Conservation (phyloP, 2,329 filamentous ascomycete genomes). For the Aquanectria penicillioides region DNA sequence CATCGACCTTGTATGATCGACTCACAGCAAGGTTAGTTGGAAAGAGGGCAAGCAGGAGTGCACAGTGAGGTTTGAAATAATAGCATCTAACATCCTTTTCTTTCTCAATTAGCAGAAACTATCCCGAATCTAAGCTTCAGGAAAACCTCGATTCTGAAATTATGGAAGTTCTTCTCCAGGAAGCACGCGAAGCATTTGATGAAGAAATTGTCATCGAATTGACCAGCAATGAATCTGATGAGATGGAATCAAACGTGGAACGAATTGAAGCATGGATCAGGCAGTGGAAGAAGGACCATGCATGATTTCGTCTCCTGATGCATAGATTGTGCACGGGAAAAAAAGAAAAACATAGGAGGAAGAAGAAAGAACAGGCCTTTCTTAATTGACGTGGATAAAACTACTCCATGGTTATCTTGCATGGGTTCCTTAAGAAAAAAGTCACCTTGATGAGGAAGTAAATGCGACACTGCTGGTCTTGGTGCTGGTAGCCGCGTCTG, state of each 20-base stretch:
- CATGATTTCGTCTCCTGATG: not conserved
- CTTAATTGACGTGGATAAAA: too few relatives aligned
- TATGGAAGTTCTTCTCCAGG: slow-evolving; percentile 92
- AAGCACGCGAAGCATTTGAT: slow-evolving; percentile 88
- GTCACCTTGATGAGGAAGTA: too few relatives aligned
- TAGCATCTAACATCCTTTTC: not conserved
- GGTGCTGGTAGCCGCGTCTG: too few relatives aligned
- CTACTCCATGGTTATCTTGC: too few relatives aligned
- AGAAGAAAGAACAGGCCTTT: too few relatives aligned
- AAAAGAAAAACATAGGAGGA: not conserved
- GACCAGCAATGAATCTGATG: slow-evolving; percentile 80
- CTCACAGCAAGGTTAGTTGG: slow-evolving; percentile 72
- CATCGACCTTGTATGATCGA: slow-evolving; percentile 84
- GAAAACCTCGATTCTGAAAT: slow-evolving; percentile 98
- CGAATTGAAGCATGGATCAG: slow-evolving; percentile 84
- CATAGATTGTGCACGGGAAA: not conserved
- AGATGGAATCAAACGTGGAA: slow-evolving; percentile 90
- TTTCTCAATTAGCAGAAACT: slow-evolving; percentile 65
- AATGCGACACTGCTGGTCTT: too few relatives aligned
- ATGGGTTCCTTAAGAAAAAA: too few relatives aligned
- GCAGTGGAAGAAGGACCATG: slow-evolving; percentile 79
- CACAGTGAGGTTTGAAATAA: not conserved
- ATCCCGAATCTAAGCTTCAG: slow-evolving; percentile 87
- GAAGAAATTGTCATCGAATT: slow-evolving; percentile 90
- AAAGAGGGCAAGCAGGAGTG: not conserved